phyloP scores from a whole-genome alignment of 345 rosid species.

The Brassica napus region Da-Ae NC_063439.1:28685001-28685500 shows the following conservation, averaged over 20 bases:
- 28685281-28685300: slow-evolving; percentile 9
- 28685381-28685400: background rate
- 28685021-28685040: background rate
- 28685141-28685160: slow-evolving; percentile 10
- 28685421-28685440: background rate
- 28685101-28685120: background rate
- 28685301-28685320: slow-evolving; percentile 18
- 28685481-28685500: background rate
- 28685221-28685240: slow-evolving; percentile 19
- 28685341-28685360: slow-evolving; percentile 10
- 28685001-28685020: slow-evolving; percentile 1
- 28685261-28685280: slow-evolving; percentile 13
- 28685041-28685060: background rate
- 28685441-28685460: background rate
- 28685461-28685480: background rate
- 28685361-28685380: slow-evolving; percentile 17
- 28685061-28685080: slow-evolving; percentile 1
- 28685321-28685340: background rate
- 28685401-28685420: background rate
- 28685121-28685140: slow-evolving; percentile 6
- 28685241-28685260: slow-evolving; percentile 11
- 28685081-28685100: background rate
- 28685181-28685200: background rate
- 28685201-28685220: slow-evolving; percentile 26
- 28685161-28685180: background rate